Base-by-base conservation (phyloP, 2,329 filamentous ascomycete species). In the Hirsutella minnesotensis region DNA sequence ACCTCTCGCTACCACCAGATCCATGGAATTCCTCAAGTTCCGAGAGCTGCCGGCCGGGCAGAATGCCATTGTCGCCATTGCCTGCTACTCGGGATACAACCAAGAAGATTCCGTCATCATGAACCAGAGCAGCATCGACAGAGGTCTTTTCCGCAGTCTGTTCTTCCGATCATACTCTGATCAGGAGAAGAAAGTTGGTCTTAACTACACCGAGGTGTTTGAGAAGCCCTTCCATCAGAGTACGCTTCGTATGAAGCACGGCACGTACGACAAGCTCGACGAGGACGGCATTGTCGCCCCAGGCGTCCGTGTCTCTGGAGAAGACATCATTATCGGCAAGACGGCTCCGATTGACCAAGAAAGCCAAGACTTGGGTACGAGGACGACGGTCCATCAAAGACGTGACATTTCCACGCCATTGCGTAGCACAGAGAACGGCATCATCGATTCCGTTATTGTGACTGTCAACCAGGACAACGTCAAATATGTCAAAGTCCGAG, bases 101-200 rank as follows among this genome's bases (percentile, higher is more conserved):
- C 94, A 98, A 63, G 92, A 98, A 87, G 92, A 98, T 79, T 98
- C 92, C 52, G 90, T 98, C 52, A 95, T 98, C 56, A 96, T 98
- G 92, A 98, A 98, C 64, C 92, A 98, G 69, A 95, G 88, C 68
- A 95, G 88, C 64, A 96, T 98, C 56, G 92, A 98, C 63, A 85
- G 92, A 57, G 92, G 92, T 49, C 73, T 98, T 4, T 98, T 98
- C 81, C 79, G 94, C 57, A 95, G 88, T 75, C 68, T 98, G 43
- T 98, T 96, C 72, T 98, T 95, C 77, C 82, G 94, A 53, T 88
- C 90, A 10, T 98, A 98, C 65, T 94, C 88, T 27, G 92, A 98
- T 58, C 87, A 88, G 51, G 92, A 98, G 68, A 96, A 96, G 73
- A 83, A 87, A 51, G 83, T 98, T 24, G 92, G 92, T 49, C 84